A percentile compares a stretch with the other conserved stretches of the same genome.
phyloP scores from a whole-genome alignment of 768 basidiomycete genomes.

The Hypholoma fasciculare region DNA sequence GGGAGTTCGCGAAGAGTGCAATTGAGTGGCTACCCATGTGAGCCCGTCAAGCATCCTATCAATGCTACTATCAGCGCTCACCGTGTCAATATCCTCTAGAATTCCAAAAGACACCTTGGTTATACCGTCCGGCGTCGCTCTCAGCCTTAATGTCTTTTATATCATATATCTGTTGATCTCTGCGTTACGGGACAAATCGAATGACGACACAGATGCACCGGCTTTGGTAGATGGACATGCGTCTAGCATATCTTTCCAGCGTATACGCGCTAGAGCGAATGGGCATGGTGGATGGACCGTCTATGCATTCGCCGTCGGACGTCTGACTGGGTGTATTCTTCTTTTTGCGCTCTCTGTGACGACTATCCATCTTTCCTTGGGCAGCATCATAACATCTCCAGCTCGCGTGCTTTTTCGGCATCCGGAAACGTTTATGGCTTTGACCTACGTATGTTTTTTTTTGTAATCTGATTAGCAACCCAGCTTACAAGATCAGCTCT shows the following conservation, averaged over 20 bases:
- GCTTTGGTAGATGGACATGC: too few relatives aligned
- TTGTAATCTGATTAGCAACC: not conserved
- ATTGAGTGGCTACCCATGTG: not conserved
- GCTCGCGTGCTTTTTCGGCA: not conserved
- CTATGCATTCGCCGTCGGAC: constrained; percentile 4
- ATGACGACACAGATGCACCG: too few relatives aligned
- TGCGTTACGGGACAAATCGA: not conserved
- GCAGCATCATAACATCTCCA: not conserved
- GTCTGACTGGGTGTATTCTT: constrained; percentile 10
- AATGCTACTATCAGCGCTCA: not conserved
- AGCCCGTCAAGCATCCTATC: not conserved
- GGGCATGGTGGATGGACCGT: constrained; percentile 8
- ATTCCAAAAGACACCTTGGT: not conserved
- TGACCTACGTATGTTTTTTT: constrained; percentile 11
- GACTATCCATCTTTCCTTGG: not conserved
- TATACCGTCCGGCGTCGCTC: not conserved
- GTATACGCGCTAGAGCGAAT: not conserved
- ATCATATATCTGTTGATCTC: not conserved
- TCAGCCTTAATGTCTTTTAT: not conserved
- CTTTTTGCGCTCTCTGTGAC: constrained; percentile 7
- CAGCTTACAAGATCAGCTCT: constrained; percentile 4
- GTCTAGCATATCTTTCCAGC: too few relatives aligned
- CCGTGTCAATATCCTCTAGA: not conserved
- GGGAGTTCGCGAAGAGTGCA: too few relatives aligned
- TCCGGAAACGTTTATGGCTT: constrained; percentile 6